A percentile compares a stretch with the other conserved stretches of the same genome.
These are phyloP conservation scores for Colletotrichum tofieldiae DNA, from an alignment of 2,329 filamentous ascomycete genomes.

Conservation along the genomic window DNA sequence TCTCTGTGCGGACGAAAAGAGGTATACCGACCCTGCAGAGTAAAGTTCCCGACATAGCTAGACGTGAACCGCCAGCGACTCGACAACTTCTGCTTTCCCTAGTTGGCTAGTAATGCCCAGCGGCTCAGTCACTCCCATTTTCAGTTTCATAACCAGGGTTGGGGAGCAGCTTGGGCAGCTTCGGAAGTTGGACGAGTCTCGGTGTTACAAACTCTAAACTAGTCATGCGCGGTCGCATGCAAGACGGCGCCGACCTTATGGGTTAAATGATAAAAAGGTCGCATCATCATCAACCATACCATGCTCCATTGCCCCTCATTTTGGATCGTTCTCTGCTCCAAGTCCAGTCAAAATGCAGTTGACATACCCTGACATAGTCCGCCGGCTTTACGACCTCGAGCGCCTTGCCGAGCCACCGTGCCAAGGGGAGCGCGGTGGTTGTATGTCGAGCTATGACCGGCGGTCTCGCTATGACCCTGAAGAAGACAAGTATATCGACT, in stretches of 20 bases:
- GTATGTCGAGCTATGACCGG: slow-evolving; percentile 41
- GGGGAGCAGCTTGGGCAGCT: background rate
- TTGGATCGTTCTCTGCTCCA: background rate
- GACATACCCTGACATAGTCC: slow-evolving; percentile 36
- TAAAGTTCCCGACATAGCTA: no score
- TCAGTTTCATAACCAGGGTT: background rate
- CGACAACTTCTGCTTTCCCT: no score
- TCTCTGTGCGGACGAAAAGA: no score
- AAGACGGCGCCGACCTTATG: no score
- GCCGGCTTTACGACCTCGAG: slow-evolving; percentile 37
- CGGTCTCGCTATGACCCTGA: slow-evolving; percentile 38
- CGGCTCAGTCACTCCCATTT: no score
- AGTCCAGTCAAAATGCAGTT: slow-evolving; percentile 13
- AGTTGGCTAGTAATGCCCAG: no score
- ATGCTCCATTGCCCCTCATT: background rate
- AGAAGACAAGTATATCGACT: slow-evolving; percentile 35
- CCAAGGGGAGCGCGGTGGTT: slow-evolving; percentile 32
- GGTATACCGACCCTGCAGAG: no score
- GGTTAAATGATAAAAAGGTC: background rate
- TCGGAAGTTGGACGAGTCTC: background rate
- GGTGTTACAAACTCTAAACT: background rate
- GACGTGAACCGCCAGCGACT: no score
- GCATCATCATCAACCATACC: no score
- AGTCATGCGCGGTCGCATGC: background rate
- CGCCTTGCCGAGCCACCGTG: slow-evolving; percentile 32